These are phyloP conservation scores for Tetracladium setigerum DNA, from an alignment of 495 filamentous ascomycete genomes.

Conservation along the genomic window DNA sequence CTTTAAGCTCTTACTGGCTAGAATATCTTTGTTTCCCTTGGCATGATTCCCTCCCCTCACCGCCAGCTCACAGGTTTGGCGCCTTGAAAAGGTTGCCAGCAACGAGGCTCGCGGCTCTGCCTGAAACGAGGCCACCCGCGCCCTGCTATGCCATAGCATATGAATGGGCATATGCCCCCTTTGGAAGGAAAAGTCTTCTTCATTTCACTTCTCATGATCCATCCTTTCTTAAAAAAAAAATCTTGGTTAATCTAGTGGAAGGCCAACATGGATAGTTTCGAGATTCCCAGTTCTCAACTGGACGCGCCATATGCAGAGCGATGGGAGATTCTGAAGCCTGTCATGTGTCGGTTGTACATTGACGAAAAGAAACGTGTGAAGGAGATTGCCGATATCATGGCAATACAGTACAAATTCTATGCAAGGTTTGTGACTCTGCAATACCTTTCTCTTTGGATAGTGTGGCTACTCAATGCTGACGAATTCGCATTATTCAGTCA, in stretches of 20 bases:
- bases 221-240: no score
- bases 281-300: conserved; percentile 1
- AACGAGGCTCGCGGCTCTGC: neutral
- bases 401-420: conserved; percentile 25
- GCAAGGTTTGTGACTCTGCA: conserved; percentile 25
- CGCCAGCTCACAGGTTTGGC: neutral
- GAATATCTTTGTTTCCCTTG: neutral
- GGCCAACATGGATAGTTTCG: neutral
- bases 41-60: neutral
- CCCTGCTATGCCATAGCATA: neutral
- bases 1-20: neutral
- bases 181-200: neutral
- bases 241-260: no score
- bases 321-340: conserved; percentile 31
- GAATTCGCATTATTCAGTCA: conserved; percentile 18
- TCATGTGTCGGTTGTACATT: conserved; percentile 29
- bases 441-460: conserved; percentile 4
- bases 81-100: neutral
- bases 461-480: neutral
- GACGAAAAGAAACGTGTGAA: conserved; percentile 19
- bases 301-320: conserved; percentile 26
- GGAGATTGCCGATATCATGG: conserved; percentile 26
- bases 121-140: neutral
- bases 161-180: neutral
- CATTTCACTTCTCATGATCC: no score